Evolutionary conservation across 2,329 filamentous ascomycete species (phyloP).

Genomic region (Sporothrix pseudoabietina): DNA sequence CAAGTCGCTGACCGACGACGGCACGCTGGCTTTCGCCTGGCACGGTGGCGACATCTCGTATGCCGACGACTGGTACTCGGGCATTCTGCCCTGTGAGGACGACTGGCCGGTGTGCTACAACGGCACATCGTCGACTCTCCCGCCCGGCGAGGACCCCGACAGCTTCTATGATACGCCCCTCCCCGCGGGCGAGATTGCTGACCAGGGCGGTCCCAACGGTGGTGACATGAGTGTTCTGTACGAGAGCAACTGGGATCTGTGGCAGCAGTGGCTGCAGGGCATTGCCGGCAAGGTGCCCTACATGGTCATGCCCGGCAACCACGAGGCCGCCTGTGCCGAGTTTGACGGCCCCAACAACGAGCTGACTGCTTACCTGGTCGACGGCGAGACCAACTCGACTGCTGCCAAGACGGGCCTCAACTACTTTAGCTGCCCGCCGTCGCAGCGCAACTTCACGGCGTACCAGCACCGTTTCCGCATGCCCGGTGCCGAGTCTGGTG

Average conservation of each 20-base stretch:
- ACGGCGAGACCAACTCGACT: slow-evolving; percentile 48
- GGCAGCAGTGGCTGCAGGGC: slow-evolving; percentile 52
- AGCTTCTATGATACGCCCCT: slow-evolving; percentile 49
- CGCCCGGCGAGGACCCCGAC: slow-evolving; percentile 43
- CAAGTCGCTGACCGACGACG: slow-evolving; percentile 46
- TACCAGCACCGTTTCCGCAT: slow-evolving; percentile 56
- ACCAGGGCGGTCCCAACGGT: slow-evolving; percentile 51
- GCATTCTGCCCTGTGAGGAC: slow-evolving; percentile 52
- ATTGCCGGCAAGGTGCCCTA: slow-evolving; percentile 50
- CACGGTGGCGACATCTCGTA: slow-evolving; percentile 56
- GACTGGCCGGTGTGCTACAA: slow-evolving; percentile 57
- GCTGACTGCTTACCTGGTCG: slow-evolving; percentile 51
- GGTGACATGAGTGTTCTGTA: slow-evolving; percentile 54
- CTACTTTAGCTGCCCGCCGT: slow-evolving; percentile 56
- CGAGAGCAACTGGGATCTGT: slow-evolving; percentile 55
- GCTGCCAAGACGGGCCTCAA: slow-evolving; percentile 44
- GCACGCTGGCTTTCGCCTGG: slow-evolving; percentile 51
- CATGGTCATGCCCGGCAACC: slow-evolving; percentile 55
- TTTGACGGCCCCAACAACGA: slow-evolving; percentile 50
- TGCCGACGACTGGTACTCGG: slow-evolving; percentile 39
- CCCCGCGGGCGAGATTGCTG: slow-evolving; percentile 48
- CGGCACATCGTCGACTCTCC: slow-evolving; percentile 48
- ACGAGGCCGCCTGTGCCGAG: slow-evolving; percentile 53
- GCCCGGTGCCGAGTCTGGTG: slow-evolving; percentile 51
- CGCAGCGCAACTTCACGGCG: slow-evolving; percentile 56